Evolutionary conservation across 164 flowering plant species (phyloP).

Genomic region (Stephania japonica): DNA sequence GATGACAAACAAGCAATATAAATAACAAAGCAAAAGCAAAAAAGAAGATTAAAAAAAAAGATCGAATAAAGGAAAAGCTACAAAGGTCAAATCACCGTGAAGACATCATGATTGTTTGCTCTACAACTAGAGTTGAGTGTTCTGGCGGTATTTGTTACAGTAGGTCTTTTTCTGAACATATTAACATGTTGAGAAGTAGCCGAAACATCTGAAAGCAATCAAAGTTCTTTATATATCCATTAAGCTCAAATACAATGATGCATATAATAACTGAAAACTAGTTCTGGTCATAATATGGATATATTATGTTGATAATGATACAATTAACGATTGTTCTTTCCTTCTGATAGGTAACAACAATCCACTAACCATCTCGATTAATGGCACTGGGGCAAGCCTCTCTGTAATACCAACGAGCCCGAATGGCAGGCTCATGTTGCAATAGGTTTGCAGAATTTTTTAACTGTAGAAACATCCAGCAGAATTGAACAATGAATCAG

Average conservation of each 20-base stretch:
- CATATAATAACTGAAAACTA: background rate
- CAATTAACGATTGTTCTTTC: background rate
- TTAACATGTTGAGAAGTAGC: slow-evolving; percentile 18
- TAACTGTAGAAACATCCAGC: slow-evolving; percentile 32
- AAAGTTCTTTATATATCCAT: background rate
- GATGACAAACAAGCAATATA: background rate
- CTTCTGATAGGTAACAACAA: background rate
- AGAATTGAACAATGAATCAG: background rate
- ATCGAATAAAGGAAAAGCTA: background rate
- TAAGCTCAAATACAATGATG: background rate
- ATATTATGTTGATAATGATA: background rate
- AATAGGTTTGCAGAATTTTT: slow-evolving; percentile 29
- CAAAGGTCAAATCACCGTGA: slow-evolving; percentile 18
- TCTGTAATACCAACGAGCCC: slow-evolving; percentile 43
- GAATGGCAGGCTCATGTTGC: slow-evolving; percentile 27
- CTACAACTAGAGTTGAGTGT: slow-evolving; percentile 13
- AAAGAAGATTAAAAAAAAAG: background rate
- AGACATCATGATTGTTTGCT: slow-evolving; percentile 20
- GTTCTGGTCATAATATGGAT: background rate
- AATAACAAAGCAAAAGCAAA: slow-evolving; percentile 1
- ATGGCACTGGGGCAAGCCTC: slow-evolving; percentile 19
- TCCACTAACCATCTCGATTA: slow-evolving; percentile 38
- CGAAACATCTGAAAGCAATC: slow-evolving; percentile 22
- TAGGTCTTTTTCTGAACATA: slow-evolving; percentile 11
- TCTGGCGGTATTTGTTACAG: background rate